phyloP scores from a whole-genome alignment of 192 early-diverging fungal species.

The Coemansia sp. region DNA sequence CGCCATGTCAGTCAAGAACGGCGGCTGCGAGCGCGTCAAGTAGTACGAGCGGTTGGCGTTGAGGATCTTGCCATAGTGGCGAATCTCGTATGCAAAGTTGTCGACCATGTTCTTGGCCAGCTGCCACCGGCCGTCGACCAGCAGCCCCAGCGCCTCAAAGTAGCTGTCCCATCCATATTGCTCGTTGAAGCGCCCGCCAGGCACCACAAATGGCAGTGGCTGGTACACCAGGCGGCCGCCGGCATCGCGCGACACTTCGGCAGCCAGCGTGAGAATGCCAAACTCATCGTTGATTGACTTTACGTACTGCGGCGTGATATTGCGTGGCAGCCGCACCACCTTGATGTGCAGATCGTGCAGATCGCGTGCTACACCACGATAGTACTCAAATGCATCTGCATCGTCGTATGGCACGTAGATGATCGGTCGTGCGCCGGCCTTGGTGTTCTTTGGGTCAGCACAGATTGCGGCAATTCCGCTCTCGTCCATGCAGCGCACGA shows the following conservation, averaged over 20 bases:
- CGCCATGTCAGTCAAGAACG: conserved; percentile 97
- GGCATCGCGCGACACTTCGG: conserved; percentile 54
- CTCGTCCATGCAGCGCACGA: conserved; percentile 85
- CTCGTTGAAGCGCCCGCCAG: conserved; percentile 98
- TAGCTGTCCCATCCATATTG: conserved; percentile 99
- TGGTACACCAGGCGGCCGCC: conserved; percentile 56
- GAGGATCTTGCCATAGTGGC: conserved; percentile 97
- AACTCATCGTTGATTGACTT: conserved; percentile 85
- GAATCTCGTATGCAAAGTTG: conserved; percentile 96
- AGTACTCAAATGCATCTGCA: conserved; percentile 74
- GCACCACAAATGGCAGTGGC: conserved; percentile 95
- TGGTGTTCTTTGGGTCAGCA: conserved; percentile 87
- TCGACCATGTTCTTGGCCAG: conserved; percentile 95
- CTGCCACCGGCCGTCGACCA: conserved; percentile 81
- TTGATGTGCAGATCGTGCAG: conserved; percentile 72
- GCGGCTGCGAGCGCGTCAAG: conserved; percentile 94
- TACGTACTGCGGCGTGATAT: conserved; percentile 88
- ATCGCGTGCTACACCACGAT: conserved; percentile 63
- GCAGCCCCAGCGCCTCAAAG: conserved; percentile 87
- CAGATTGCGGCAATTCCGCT: conserved; percentile 87
- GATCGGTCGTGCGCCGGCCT: conserved; percentile 71
- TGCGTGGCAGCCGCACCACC: conserved; percentile 77
- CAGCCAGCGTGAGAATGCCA: conserved; percentile 84
- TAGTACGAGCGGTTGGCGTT: conserved; percentile 99
- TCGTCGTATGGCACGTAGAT: conserved; percentile 93